Evolutionary conservation across 2,329 filamentous ascomycete genomes (phyloP).

Genomic region (Stachybotrys elegans): DNA sequence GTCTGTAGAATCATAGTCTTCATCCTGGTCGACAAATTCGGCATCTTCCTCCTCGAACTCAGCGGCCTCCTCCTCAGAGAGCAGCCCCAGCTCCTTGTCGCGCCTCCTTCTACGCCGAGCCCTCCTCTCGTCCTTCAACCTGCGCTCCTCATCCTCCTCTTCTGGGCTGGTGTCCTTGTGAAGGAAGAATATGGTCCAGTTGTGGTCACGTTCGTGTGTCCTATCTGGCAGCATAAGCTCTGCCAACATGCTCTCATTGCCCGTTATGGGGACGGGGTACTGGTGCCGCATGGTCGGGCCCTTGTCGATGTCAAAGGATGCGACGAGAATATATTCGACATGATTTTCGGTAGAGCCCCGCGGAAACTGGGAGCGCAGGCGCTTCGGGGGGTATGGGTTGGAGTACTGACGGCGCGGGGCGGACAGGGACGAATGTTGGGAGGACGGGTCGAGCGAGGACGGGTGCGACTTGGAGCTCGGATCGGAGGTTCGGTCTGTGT

Average conservation of each 20-base stretch:
- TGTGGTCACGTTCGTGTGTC: constrained; percentile 87
- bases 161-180: constrained; percentile 89
- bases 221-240: constrained; percentile 98
- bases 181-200: constrained; percentile 99
- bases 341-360: constrained; percentile 76
- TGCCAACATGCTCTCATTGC: constrained; percentile 95
- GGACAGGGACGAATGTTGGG: constrained; percentile 57
- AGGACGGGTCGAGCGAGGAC: constrained; percentile 54
- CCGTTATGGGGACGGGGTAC: constrained; percentile 89
- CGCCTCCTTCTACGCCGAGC: constrained; percentile 46
- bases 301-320: constrained; percentile 93
- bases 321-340: constrained; percentile 97
- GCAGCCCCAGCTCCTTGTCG: constrained; percentile 44
- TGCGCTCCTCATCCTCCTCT: constrained; percentile 70
- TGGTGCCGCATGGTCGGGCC: constrained; percentile 98
- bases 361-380: constrained; percentile 70
- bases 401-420: constrained; percentile 45
- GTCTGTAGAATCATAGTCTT: constrained; percentile 51
- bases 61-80: constrained; percentile 38
- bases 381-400: constrained; percentile 46
- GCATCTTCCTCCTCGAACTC: constrained; percentile 37
- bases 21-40: constrained; percentile 42
- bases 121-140: constrained; percentile 48
- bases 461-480: constrained; percentile 53
- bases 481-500: constrained; percentile 52